These are phyloP conservation scores for Rhodotorula sp. DNA, from an alignment of 1,284 basidiomycete species.

Conservation along the genomic window DNA sequence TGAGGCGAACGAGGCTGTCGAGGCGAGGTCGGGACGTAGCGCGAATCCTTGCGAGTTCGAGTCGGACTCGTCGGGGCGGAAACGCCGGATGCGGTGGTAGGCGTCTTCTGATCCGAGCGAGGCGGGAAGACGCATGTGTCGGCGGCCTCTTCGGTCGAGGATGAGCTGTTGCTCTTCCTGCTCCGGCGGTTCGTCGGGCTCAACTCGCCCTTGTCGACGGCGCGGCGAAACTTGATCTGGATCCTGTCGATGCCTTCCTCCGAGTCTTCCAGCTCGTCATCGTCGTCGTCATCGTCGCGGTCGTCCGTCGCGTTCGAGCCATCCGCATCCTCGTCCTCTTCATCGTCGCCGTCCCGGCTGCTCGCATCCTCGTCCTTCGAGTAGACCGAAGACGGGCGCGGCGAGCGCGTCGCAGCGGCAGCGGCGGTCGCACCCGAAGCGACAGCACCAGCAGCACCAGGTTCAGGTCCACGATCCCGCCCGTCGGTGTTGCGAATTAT, in stretches of 20 bases:
- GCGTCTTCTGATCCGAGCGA: neutral
- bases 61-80: conserved; percentile 1
- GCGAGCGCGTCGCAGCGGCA: neutral
- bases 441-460: too few relatives aligned
- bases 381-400: conserved; percentile 11
- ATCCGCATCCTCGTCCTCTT: conserved; percentile 67
- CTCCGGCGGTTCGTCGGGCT: conserved; percentile 5
- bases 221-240: conserved; percentile 11
- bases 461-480: too few relatives aligned
- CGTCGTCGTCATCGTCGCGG: neutral
- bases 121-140: neutral
- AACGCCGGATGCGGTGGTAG: neutral
- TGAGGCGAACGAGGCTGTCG: conserved; percentile 16
- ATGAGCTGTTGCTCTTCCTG: neutral
- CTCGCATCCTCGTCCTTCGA: conserved; percentile 50
- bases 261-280: conserved; percentile 52
- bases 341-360: conserved; percentile 76
- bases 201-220: neutral
- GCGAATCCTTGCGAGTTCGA: conserved; percentile 24
- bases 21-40: conserved; percentile 37
- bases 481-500: too few relatives aligned
- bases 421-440: neutral
- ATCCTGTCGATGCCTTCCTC: conserved; percentile 47
- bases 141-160: conserved; percentile 5
- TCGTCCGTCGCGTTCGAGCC: conserved; percentile 16